Evolutionary conservation across 192 early-diverging fungal species (phyloP), one percentile per base, ranked within the genome.

Genomic region (Coemansia sp.): DNA sequence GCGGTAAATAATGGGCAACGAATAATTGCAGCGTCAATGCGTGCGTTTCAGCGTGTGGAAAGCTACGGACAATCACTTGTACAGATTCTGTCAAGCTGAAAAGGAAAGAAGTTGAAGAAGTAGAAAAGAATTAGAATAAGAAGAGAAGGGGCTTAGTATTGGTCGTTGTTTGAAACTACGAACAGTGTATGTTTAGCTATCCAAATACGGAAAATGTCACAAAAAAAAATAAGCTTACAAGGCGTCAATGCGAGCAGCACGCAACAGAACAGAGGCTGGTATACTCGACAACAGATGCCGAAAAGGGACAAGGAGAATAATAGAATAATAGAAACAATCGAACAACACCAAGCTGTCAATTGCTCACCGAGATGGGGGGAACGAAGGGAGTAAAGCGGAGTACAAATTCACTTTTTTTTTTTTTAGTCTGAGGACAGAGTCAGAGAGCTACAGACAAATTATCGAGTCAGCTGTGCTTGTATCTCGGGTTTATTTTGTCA

Each of bases 61-160:
- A 70, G 27, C 11, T 20, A 57, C 27, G 27, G 61, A 52, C 59
- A 84, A 51, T 75, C 76, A 17, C 70, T 70, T 57, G 25, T 57
- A 36, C 8, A 36, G 10, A 36, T 36, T 11, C 10, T 10, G 6
- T 11, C 33, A 36, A 36, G 10, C 33, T 36, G 33, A 36, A 36
- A 36, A 11, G 33, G 33, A 36, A 36, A 36, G 1, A 36, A 36
- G 5, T 11, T 11, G 1, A 36, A 36, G 33, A 36, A 46, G 39
- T 17, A 17, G 17, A 14, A 46, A 46, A 46, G 1, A 14, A 46
- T 7, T 46, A 14, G 39, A 46, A 46, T 17, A 17, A 17, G 17
- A 17, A 17, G 39, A 46, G 39, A 46, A 46, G 39, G 39, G 39
- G 39, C 39, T 46, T 46, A 46, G 39, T 46, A 46, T 46, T 46